These are phyloP conservation scores for Niebla homalea DNA, from an alignment of 495 filamentous ascomycete species.

Conservation along the genomic window DNA sequence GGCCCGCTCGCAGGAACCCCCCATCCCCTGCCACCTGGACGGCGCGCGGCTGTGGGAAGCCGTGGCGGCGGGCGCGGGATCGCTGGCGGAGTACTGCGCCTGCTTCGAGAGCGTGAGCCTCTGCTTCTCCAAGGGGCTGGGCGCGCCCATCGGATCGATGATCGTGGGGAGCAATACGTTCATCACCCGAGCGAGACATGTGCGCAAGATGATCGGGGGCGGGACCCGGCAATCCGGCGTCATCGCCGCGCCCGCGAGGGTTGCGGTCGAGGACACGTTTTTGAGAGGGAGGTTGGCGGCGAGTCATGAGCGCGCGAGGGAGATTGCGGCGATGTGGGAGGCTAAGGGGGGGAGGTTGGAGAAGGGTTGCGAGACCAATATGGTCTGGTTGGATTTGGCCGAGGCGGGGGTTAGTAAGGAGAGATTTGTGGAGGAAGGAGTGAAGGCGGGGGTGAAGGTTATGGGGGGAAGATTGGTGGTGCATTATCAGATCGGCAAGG, in stretches of 20 bases:
- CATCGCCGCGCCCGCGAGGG: slow-evolving; percentile 32
- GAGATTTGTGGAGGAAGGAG: slow-evolving; percentile 11
- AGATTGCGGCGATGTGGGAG: slow-evolving; percentile 49
- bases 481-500: slow-evolving; percentile 16
- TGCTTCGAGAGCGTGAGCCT: slow-evolving; percentile 71
- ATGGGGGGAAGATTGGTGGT: slow-evolving; percentile 14
- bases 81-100: slow-evolving; percentile 50
- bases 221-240: slow-evolving; percentile 58
- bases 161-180: slow-evolving; percentile 53
- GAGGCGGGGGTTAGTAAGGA: slow-evolving; percentile 13
- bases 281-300: slow-evolving; percentile 49
- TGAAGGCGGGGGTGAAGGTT: slow-evolving; percentile 11
- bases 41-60: slow-evolving; percentile 80
- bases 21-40: slow-evolving; percentile 66
- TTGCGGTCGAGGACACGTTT: slow-evolving; percentile 46
- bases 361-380: slow-evolving; percentile 61
- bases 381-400: slow-evolving; percentile 81
- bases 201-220: slow-evolving; percentile 76
- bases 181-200: slow-evolving; percentile 61
- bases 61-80: slow-evolving; percentile 38
- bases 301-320: slow-evolving; percentile 52
- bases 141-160: slow-evolving; percentile 76
- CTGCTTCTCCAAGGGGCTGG: slow-evolving; percentile 82
- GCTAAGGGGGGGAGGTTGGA: slow-evolving; percentile 35
- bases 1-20: slow-evolving; percentile 41